phyloP scores from a whole-genome alignment of 139 green algal species.

The Tetradesmus obliquus region DNA sequence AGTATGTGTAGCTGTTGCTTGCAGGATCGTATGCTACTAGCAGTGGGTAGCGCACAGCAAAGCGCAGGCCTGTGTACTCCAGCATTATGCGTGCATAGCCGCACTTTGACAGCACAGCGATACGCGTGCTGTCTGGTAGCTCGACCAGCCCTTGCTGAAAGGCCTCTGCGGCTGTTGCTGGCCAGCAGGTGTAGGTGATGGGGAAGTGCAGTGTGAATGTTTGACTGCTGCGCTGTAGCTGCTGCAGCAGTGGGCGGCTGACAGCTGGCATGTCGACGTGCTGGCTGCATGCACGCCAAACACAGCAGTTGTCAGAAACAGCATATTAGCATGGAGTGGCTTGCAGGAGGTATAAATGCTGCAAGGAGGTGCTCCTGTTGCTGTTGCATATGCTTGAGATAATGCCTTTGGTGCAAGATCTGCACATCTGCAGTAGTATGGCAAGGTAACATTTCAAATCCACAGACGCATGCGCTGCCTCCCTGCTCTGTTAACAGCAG shows the following conservation, averaged over 20 bases:
- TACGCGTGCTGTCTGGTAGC: slow-evolving; percentile 50
- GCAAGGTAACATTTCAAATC: background rate
- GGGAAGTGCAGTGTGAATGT: slow-evolving; percentile 57
- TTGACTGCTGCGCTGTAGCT: slow-evolving; percentile 33
- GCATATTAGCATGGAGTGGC: background rate
- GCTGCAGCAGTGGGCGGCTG: background rate
- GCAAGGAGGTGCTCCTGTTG: background rate
- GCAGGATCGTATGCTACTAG: slow-evolving; percentile 41
- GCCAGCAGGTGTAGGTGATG: slow-evolving; percentile 63
- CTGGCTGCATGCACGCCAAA: background rate
- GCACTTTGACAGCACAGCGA: slow-evolving; percentile 60
- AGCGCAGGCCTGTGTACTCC: slow-evolving; percentile 57
- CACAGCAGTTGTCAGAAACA: background rate
- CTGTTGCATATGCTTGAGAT: background rate
- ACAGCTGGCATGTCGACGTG: slow-evolving; percentile 15
- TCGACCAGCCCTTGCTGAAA: slow-evolving; percentile 46
- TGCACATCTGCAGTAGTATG: background rate
- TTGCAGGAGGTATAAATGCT: background rate
- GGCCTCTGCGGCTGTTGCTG: slow-evolving; percentile 41
- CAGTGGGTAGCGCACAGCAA: slow-evolving; percentile 77
- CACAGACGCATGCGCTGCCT: background rate
- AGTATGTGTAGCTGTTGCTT: slow-evolving; percentile 57
- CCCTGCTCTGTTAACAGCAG: background rate
- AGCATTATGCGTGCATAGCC: slow-evolving; percentile 62
- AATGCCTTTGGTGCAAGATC: background rate